These are phyloP conservation scores for Hebeloma cylindrosporum DNA, from an alignment of 768 basidiomycete genomes.

Conservation along the genomic window DNA sequence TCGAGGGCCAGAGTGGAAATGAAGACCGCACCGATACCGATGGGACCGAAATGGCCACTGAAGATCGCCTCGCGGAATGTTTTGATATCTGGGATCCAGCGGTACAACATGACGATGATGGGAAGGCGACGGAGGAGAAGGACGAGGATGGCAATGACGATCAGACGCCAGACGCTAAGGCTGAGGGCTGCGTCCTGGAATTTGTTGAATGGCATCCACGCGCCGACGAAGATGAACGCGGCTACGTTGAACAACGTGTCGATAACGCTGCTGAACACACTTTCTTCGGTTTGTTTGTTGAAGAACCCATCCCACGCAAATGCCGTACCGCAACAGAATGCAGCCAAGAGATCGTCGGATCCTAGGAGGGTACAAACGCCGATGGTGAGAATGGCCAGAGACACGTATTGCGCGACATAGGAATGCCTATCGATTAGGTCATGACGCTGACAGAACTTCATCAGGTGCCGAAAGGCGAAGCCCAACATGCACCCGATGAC, in stretches of 20 bases:
- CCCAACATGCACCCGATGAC: conserved; percentile 77
- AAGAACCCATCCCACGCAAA: conserved; percentile 98
- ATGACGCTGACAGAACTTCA: conserved; percentile 88
- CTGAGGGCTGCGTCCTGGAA: conserved; percentile 69
- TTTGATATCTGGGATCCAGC: conserved; percentile 95
- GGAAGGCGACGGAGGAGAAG: conserved; percentile 83
- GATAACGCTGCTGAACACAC: conserved; percentile 94
- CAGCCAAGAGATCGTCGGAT: conserved; percentile 90
- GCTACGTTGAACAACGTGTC: conserved; percentile 95
- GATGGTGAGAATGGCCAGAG: conserved; percentile 79
- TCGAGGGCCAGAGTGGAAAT: conserved; percentile 81
- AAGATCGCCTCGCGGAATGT: conserved; percentile 92
- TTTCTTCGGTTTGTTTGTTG: conserved; percentile 91
- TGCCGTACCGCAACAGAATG: conserved; percentile 92
- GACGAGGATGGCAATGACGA: conserved; percentile 82
- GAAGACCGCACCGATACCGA: conserved; percentile 88
- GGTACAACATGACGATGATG: conserved; percentile 78
- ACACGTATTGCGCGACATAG: conserved; percentile 89
- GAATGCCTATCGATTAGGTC: conserved; percentile 92
- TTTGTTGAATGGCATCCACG: conserved; percentile 91
- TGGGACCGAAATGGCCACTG: conserved; percentile 93
- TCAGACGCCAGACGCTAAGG: conserved; percentile 78
- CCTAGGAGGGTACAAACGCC: conserved; percentile 85
- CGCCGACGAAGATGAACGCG: conserved; percentile 94
- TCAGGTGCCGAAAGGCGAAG: conserved; percentile 78